Base-by-base conservation (phyloP, 495 filamentous ascomycete genomes). In the Ramalina intermedia region DNA sequence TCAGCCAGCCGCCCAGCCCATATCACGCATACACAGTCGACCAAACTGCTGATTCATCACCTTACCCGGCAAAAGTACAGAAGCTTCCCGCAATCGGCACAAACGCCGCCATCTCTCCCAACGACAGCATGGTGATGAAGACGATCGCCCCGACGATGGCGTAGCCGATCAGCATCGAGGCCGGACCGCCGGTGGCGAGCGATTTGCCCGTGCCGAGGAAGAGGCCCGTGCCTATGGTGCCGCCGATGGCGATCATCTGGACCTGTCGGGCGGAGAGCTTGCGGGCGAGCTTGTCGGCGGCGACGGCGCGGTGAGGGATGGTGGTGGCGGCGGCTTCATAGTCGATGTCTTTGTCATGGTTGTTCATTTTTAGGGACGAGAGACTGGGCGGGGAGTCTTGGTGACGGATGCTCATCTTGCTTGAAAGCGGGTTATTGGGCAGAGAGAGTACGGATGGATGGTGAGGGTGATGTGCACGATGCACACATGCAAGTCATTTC, bases 181-280 rank as follows among this genome's bases (percentile, higher is more conserved):
- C 74, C 17, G 80, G 78, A 1, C 80, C 79, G 43, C 75, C 77
- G 24, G 65, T 70, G 1, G 73, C 65, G 18, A 84, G 68, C 4
- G 75, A 75, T 41, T 70, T 68, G 17, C 79, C 79, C 0, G 71
- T 74, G 36, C 79, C 76, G 18, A 83, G 64, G 55, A 84, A 79
- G 24, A 85, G 59, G 29, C 79, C 81, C 5, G 80, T 83, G 9
- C 79, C 77, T 48, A 82, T 81, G 4, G 78, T 79, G 27, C 76
- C 76, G 18, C 75, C 75, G 36, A 80, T 73, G 13, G 77, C 76
- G 37, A 79, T 73, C 70, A 82, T 78, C 58, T 80, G 75, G 14
- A 78, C 72, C 49, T 80, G 75, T 5, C 76, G 66, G 4, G 69
- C 63, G 23, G 62, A 69, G 16, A 67, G 50, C 17, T 59, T 61